Percentiles rank a stretch among this genome's conserved stretches.
Evolutionary conservation across 495 filamentous ascomycete genomes (phyloP).

Genomic region (Hypoxylon trugodes): DNA sequence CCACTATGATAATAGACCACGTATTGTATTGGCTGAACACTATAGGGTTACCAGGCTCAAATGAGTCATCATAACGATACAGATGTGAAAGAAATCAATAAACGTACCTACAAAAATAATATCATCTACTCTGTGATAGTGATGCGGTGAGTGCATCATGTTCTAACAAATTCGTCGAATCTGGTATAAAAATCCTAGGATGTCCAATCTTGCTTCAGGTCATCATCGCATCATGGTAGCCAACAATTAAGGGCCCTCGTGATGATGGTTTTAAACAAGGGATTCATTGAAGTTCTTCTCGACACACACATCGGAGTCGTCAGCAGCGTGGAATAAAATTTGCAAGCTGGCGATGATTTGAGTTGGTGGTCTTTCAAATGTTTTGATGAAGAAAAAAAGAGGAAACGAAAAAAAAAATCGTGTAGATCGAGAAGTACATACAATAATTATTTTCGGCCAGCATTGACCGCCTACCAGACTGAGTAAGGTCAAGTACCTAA

Average conservation of each 20-base stretch:
- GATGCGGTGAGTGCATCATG: not conserved
- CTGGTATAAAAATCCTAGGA: constrained; percentile 2
- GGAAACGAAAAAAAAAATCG: constrained; percentile 29
- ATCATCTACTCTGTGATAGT: no score
- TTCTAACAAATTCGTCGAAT: not conserved
- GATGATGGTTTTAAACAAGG: constrained; percentile 99
- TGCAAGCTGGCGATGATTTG: constrained; percentile 88
- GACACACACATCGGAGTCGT: constrained; percentile 89
- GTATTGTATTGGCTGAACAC: constrained; percentile 30
- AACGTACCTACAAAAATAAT: constrained; percentile 23
- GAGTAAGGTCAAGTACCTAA: no score
- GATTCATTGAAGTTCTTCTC: constrained; percentile 69
- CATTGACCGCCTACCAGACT: constrained; percentile 37
- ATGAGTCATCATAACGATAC: constrained; percentile 27
- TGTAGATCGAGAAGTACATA: constrained; percentile 30
- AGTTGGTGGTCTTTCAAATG: constrained; percentile 81
- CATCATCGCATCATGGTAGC: constrained; percentile 98
- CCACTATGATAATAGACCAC: constrained; percentile 22
- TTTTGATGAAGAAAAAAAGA: constrained; percentile 57
- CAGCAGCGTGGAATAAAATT: constrained; percentile 70
- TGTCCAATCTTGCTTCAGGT: constrained; percentile 77
- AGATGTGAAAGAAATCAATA: not conserved
- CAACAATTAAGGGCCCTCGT: constrained; percentile 84
- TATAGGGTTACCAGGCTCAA: constrained; percentile 39
- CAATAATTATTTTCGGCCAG: constrained; percentile 25